These are phyloP conservation scores for Emergomyces orientalis DNA, from an alignment of 2,329 filamentous ascomycete species.

Conservation along the genomic window DNA sequence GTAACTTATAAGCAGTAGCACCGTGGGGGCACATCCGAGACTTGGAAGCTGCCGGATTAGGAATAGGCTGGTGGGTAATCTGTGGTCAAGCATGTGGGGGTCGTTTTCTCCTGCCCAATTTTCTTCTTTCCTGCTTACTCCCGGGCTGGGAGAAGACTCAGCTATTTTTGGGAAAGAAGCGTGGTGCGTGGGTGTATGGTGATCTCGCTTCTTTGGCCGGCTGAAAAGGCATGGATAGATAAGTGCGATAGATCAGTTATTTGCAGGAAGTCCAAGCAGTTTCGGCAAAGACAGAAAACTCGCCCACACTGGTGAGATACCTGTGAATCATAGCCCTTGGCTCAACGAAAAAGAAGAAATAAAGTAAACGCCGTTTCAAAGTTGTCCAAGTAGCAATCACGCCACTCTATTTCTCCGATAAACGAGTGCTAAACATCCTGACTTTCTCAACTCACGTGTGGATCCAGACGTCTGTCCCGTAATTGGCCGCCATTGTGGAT, in stretches of 20 bases:
- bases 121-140: background rate
- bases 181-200: background rate
- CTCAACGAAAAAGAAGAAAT: background rate
- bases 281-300: background rate
- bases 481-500: background rate
- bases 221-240: background rate
- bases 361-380: background rate
- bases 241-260: background rate
- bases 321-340: background rate
- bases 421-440: background rate
- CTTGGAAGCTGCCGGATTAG: background rate
- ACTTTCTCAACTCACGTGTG: background rate
- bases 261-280: background rate
- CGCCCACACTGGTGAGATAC: background rate
- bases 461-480: background rate
- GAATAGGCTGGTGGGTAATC: background rate
- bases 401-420: slow-evolving; percentile 2
- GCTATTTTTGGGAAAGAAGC: background rate
- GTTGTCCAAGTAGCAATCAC: background rate
- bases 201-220: background rate
- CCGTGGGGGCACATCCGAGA: background rate
- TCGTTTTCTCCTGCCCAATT: background rate
- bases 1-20: background rate
- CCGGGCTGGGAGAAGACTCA: background rate
- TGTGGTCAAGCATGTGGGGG: background rate